Evolutionary conservation across 805 yeast species (phyloP), one percentile per base, ranked within the genome.

Genomic region (Komagataella mondaviorum): DNA sequence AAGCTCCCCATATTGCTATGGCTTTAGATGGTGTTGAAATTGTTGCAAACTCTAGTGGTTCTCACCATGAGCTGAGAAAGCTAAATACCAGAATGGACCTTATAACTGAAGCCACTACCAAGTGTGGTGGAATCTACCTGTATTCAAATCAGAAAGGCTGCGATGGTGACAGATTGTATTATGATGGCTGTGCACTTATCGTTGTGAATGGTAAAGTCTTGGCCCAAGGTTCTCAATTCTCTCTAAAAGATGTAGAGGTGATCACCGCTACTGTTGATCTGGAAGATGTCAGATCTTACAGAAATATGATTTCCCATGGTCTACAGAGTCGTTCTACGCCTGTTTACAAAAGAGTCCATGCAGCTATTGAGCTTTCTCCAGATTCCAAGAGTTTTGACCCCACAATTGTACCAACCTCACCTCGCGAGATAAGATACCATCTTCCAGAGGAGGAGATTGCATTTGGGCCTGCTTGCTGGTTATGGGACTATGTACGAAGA

Each of bases 401-500:
- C 18, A 60, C 62, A 0, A 67, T 86, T 8, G 65, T 60, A 8
- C 96, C 96, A 17, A 68, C 93, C 0, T 60, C 61, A 18, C 60
- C 76, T 1, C 63, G 67, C 20, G 71, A 70, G 4, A 73, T 84
- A 47, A 74, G 73, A 44, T 84, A 85, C 59, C 95, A 86, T 66
- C 61, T 71, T 2, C 96, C 99, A 2, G 96, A 90, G 61, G 97
- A 93, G 67, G 99, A 93, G 66, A 91, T 93, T 57, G 97, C 98
- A 0, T 71, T 87, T 47, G 99, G 99, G 0, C 99, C 99, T 0
- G 99, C 99, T 0, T 93, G 99, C 65, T 93, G 99, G 99, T 67
- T 93, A 56, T 93, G 99, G 99, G 99, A 93, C 66, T 93, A 93
- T 62, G 73, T 93, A 53, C 78, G 99, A 64, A 77, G 99, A 56